Evolutionary conservation across 208 protist species (phyloP).

Genomic region (Trichomonas gallinae): DNA sequence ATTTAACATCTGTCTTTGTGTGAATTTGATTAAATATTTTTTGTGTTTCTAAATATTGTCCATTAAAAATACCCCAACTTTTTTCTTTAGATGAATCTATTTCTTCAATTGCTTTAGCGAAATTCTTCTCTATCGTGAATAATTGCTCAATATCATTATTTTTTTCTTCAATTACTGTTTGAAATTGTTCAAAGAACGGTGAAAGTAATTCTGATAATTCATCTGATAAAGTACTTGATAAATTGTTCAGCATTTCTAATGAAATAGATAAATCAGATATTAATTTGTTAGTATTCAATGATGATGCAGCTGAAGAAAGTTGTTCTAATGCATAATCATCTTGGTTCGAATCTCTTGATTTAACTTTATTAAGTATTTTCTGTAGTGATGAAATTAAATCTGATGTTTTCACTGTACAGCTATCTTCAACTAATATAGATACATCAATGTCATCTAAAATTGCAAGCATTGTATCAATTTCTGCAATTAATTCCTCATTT

Average conservation of each 20-base stretch:
- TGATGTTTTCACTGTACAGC: not conserved
- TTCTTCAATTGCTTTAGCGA: not conserved
- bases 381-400: not conserved
- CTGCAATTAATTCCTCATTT: not conserved
- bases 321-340: not conserved
- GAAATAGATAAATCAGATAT: not conserved
- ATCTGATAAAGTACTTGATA: not conserved
- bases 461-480: not conserved
- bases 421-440: not conserved
- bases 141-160: not conserved
- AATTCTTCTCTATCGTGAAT: not conserved
- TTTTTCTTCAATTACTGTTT: not conserved
- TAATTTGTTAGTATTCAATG: not conserved
- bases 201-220: not conserved
- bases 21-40: not conserved
- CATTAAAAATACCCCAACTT: not conserved
- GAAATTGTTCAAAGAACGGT: not conserved
- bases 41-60: not conserved
- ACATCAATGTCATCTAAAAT: not conserved
- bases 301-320: not conserved
- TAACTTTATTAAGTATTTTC: not conserved
- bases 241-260: not conserved
- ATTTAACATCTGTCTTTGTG: not conserved
- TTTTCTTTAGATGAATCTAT: not conserved
- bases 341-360: not conserved